Percentiles rank a stretch among this genome's conserved stretches.
Evolutionary conservation across 805 yeast species (phyloP).

Genomic region (Candida maltosa): DNA sequence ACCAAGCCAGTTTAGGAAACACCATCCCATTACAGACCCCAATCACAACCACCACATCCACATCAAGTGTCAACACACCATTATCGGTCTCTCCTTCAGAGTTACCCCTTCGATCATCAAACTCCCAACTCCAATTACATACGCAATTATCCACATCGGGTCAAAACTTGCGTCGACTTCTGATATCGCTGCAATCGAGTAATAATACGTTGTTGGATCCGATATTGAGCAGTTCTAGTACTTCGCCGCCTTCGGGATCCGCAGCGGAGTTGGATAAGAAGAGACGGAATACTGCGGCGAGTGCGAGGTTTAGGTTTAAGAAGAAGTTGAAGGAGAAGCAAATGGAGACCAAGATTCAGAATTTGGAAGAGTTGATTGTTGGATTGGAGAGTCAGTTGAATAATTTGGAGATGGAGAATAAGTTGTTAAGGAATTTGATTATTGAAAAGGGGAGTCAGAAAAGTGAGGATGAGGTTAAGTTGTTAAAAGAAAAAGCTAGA

Average conservation of each 20-base stretch:
- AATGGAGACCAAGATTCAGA: constrained; percentile 47
- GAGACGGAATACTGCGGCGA: constrained; percentile 60
- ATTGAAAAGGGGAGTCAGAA: constrained; percentile 47
- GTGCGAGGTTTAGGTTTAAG: constrained; percentile 62
- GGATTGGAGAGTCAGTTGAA: constrained; percentile 45
- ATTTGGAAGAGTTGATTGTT: constrained; percentile 43
- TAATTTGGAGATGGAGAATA: constrained; percentile 61
- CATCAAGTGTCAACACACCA: neutral
- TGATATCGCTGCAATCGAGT: no score
- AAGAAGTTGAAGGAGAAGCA: constrained; percentile 58
- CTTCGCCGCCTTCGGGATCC: no score
- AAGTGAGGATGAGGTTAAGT: constrained; percentile 34
- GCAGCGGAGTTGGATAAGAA: no score
- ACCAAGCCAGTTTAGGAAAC: constrained; percentile 33
- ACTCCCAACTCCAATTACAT: no score
- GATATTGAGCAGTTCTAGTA: no score
- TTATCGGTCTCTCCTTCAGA: constrained; percentile 4
- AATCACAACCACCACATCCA: neutral
- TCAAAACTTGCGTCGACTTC: no score
- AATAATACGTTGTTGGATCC: no score
- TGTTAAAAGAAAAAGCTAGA: constrained; percentile 30
- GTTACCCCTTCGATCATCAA: constrained; percentile 13
- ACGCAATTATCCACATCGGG: no score
- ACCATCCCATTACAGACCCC: neutral
- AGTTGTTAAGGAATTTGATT: constrained; percentile 51